Base-by-base conservation (phyloP, 257 asterid species). In the Plectranthus barbatus region DNA sequence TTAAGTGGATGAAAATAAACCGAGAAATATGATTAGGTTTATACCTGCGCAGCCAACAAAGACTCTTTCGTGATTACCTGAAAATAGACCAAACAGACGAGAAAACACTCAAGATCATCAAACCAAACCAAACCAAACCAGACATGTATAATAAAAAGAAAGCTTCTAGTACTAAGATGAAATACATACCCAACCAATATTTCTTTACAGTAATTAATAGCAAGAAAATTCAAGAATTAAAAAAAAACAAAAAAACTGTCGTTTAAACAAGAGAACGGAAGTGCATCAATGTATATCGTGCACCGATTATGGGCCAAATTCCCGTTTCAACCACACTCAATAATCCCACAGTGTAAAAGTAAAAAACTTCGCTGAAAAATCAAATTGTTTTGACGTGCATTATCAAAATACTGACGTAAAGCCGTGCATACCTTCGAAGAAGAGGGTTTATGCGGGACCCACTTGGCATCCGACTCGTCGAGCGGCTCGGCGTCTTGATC, bases 21-120 rank as follows among this genome's bases (percentile, higher is more conserved):
- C n/a, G 6, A 47, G 6, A 58, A 46, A 64, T 19, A 51, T 12
- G 20, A 26, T 12, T 4, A 18, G 57, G 17, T 48, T 42, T 3
- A 53, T 76, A 90, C 99, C 97, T 93, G 99, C 36, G 99, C 99
- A 70, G 85, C 90, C 80, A 87, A 61, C 59, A 93, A 86, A 60
- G 99, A 93, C 78, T 81, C 99, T 56, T 68, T 83, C 2, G 95
- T 93, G 67, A 93, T 93, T 9, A 93, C 91, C 99, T 93, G 86
- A 60, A 75, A 74, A 57, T 61, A 42, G 47, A 58, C 58, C 59
- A 67, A 45, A 13, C 44, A 9, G 41, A 14, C 71, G 40, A 45
- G 21, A 40, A 19, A 71, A 51, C 33, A 26, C 21, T 33, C 62
- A 14, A 53, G 11, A 47, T 52, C 36, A 70, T 15, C 24, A 62